Conservation (phyloP, 2,329 filamentous ascomycete genomes). For the Lecanicillium sp. region DNA sequence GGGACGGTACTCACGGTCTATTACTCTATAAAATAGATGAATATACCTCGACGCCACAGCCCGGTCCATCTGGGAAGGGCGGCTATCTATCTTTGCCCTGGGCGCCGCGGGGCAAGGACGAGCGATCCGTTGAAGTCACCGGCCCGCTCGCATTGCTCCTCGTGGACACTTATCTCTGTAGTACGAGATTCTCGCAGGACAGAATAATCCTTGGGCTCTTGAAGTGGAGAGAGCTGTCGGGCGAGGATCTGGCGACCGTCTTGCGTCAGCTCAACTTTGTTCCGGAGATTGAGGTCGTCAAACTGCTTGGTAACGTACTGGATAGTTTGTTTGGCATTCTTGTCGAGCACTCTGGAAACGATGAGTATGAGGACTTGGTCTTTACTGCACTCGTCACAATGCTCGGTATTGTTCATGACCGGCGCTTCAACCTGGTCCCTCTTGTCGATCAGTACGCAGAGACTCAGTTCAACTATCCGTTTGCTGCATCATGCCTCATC, state of each 20-base stretch:
- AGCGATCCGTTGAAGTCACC: constrained; percentile 64
- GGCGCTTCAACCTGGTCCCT: constrained; percentile 83
- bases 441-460: constrained; percentile 89
- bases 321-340: constrained; percentile 87
- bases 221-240: constrained; percentile 72
- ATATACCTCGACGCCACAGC: constrained; percentile 62
- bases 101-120: constrained; percentile 58
- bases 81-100: constrained; percentile 83
- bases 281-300: constrained; percentile 95
- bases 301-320: constrained; percentile 81
- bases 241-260: constrained; percentile 63
- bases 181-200: constrained; percentile 90
- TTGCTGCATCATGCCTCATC: constrained; percentile 80
- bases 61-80: constrained; percentile 60
- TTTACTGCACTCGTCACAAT: constrained; percentile 87
- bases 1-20: constrained; percentile 73
- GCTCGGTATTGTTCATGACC: constrained; percentile 86
- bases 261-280: constrained; percentile 85
- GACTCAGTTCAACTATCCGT: constrained; percentile 84
- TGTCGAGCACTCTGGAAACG: constrained; percentile 82
- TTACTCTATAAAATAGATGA: constrained; percentile 90
- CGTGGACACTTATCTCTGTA: constrained; percentile 81
- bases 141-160: constrained; percentile 73
- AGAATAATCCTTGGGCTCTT: constrained; percentile 74
- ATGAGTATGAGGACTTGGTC: constrained; percentile 86